Percentiles rank a stretch among this genome's conserved stretches.
These are phyloP conservation scores for Sphagnum magellanicum DNA, from an alignment of 228 moss, liverwort and hornwort species.

Conservation along the genomic window DNA sequence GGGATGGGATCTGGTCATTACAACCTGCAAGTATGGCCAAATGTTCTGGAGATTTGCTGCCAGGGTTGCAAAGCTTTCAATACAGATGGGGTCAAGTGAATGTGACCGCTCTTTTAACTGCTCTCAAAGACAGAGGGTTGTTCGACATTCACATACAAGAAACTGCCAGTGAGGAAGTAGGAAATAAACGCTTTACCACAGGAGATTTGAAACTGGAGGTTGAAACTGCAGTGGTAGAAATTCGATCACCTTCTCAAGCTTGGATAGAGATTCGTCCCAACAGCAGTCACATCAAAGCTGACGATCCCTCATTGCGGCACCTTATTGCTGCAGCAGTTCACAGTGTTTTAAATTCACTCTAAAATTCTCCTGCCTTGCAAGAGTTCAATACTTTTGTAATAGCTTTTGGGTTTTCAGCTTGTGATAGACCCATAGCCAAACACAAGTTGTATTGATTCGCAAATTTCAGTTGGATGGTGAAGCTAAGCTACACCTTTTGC, in stretches of 20 bases:
- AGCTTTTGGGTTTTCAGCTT: no score
- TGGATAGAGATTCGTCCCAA: slow-evolving; percentile 62
- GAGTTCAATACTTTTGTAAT: no score
- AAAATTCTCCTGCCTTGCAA: neutral
- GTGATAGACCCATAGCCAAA: no score
- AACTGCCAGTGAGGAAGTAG: slow-evolving; percentile 22
- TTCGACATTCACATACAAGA: slow-evolving; percentile 47
- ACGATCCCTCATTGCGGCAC: slow-evolving; percentile 56
- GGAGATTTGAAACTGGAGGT: slow-evolving; percentile 8
- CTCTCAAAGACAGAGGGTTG: slow-evolving; percentile 67
- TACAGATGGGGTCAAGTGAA: slow-evolving; percentile 71
- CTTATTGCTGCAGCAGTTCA: slow-evolving; percentile 78
- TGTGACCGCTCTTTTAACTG: slow-evolving; percentile 53
- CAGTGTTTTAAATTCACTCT: slow-evolving; percentile 55
- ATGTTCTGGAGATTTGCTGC: slow-evolving; percentile 9
- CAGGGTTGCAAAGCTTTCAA: slow-evolving; percentile 26
- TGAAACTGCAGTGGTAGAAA: slow-evolving; percentile 43
- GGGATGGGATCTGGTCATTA: slow-evolving; percentile 67
- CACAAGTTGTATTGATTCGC: no score
- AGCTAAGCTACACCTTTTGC: no score
- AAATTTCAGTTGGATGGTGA: no score
- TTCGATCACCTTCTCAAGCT: slow-evolving; percentile 60
- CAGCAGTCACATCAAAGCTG: slow-evolving; percentile 67
- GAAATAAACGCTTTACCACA: slow-evolving; percentile 4
- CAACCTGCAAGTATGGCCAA: slow-evolving; percentile 31